phyloP scores from a whole-genome alignment of 805 yeast species.

The Cyberlindnera lachancei region DNA sequence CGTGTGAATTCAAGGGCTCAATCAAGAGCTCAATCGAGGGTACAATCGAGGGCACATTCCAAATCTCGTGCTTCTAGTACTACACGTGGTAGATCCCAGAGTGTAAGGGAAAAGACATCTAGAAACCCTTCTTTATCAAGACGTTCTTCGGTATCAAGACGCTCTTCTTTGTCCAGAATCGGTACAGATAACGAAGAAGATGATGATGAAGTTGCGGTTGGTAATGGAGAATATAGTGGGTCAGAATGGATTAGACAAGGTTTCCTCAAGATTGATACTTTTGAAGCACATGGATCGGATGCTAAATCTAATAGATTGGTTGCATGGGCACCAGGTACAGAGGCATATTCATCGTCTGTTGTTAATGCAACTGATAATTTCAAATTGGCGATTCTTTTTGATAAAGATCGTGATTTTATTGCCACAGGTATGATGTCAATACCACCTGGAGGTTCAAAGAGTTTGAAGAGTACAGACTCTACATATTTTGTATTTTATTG shows the following conservation, averaged over 20 bases:
- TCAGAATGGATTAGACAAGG: constrained; percentile 46
- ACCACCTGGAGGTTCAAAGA: constrained; percentile 55
- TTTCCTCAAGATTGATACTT: constrained; percentile 38
- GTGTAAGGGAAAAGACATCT: constrained; percentile 2
- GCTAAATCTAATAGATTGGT: constrained; percentile 37
- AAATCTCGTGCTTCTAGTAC: constrained; percentile 8
- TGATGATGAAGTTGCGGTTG: constrained; percentile 18
- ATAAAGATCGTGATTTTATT: constrained; percentile 50
- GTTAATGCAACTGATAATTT: constrained; percentile 44
- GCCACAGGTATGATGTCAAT: constrained; percentile 71
- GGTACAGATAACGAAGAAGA: constrained; percentile 25
- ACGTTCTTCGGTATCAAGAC: too few species aligned
- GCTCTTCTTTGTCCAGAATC: too few species aligned
- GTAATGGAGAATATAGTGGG: constrained; percentile 29
- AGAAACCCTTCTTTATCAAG: constrained; percentile 8
- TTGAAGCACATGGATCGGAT: constrained; percentile 42
- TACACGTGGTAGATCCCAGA: not conserved
- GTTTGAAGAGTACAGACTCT: constrained; percentile 48
- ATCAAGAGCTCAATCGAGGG: too few species aligned
- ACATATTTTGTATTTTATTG: constrained; percentile 72
- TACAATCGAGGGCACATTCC: constrained; percentile 11
- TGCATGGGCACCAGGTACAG: constrained; percentile 60
- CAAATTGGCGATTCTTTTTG: constrained; percentile 56
- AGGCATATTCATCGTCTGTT: constrained; percentile 35
- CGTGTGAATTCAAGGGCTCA: constrained; percentile 8